Conservation (phyloP, 1,284 basidiomycete species). For the Laetiporus sulphureus region DNA sequence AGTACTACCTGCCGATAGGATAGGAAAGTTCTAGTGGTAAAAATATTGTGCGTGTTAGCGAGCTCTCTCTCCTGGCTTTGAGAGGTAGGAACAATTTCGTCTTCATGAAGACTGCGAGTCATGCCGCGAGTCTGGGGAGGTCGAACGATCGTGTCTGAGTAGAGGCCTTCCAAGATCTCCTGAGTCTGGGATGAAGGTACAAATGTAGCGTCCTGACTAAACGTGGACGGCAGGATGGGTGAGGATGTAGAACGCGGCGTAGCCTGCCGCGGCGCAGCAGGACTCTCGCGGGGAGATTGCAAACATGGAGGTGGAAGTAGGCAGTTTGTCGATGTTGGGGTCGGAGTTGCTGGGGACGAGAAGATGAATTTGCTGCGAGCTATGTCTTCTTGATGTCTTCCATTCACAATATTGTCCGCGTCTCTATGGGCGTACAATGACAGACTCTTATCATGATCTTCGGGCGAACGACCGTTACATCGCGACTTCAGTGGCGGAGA, state of each 20-base stretch:
- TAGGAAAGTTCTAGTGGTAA: neutral
- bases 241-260: too few relatives aligned
- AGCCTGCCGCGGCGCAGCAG: too few relatives aligned
- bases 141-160: neutral
- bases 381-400: neutral
- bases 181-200: constrained; percentile 22
- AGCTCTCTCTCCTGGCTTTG: constrained; percentile 20
- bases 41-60: neutral
- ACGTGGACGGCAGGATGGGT: neutral
- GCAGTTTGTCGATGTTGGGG: too few relatives aligned
- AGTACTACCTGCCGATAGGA: neutral
- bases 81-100: constrained; percentile 18
- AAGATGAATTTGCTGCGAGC: neutral
- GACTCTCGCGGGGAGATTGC: too few relatives aligned
- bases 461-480: too few relatives aligned
- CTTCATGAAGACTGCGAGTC: neutral
- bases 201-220: constrained; percentile 6
- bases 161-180: constrained; percentile 5
- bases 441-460: too few relatives aligned
- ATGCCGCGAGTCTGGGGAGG: neutral
- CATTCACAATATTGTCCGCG: too few relatives aligned
- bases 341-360: neutral
- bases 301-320: too few relatives aligned
- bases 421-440: too few relatives aligned
- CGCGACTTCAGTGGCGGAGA: too few relatives aligned